Evolutionary conservation across 169 alveolate genomes (phyloP).

Genomic region (Blepharisma undulans): DNA sequence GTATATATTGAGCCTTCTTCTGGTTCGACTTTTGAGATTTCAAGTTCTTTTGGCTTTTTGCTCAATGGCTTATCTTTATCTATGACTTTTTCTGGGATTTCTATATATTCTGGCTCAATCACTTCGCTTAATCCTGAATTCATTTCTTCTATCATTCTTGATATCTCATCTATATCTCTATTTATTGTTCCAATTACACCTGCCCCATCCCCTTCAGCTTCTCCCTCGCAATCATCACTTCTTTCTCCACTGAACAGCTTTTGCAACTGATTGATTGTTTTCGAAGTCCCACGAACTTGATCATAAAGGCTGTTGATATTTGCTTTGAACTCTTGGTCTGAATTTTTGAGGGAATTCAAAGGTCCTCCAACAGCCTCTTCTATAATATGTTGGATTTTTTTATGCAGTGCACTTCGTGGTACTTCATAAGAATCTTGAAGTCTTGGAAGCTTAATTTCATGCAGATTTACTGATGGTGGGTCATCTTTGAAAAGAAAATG

Average conservation of each 20-base stretch:
- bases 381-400: background rate
- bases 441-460: background rate
- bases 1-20: background rate
- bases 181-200: background rate
- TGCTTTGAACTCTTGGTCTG: background rate
- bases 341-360: background rate
- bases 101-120: background rate
- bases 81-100: background rate
- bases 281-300: background rate
- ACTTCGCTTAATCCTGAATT: background rate
- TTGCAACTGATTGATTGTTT: background rate
- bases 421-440: background rate
- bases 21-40: background rate
- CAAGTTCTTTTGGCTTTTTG: background rate
- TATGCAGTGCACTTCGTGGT: background rate
- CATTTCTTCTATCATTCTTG: background rate
- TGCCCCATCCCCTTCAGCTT: background rate
- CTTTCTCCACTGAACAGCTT: background rate
- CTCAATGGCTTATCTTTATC: background rate
- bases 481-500: background rate
- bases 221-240: background rate
- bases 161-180: background rate
- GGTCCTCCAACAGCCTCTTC: background rate
- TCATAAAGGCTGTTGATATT: background rate
- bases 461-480: background rate